Percentiles rank a stretch among this genome's conserved stretches.
Conservation (phyloP, 2,329 filamentous ascomycete species). For the Byssoonygena ceratinophila region DNA sequence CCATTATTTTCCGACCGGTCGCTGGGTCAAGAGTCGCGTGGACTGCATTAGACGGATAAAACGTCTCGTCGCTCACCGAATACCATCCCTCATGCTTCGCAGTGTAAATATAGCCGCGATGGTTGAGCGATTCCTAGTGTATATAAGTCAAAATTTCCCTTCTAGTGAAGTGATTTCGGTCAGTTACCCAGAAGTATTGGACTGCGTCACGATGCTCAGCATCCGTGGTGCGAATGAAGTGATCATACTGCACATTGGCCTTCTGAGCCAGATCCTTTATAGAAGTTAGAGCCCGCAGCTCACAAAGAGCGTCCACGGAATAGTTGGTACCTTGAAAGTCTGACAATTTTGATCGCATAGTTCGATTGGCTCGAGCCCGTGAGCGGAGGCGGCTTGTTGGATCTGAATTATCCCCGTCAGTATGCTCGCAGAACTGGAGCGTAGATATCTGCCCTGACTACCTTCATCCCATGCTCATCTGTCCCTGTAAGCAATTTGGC, state of each 20-base stretch:
- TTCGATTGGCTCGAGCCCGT: conserved; percentile 61
- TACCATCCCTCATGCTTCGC: conserved; percentile 92
- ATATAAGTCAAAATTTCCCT: neutral
- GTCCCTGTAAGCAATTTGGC: conserved; percentile 81
- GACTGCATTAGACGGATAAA: conserved; percentile 70
- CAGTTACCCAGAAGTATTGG: conserved; percentile 67
- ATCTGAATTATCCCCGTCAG: conserved; percentile 40
- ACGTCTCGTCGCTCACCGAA: conserved; percentile 90
- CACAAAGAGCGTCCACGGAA: neutral
- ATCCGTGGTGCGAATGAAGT: conserved; percentile 90
- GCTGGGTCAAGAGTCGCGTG: conserved; percentile 63
- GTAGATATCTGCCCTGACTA: conserved; percentile 19
- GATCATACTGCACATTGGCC: conserved; percentile 63
- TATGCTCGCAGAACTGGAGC: neutral
- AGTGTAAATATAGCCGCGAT: conserved; percentile 69
- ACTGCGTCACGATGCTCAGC: conserved; percentile 71
- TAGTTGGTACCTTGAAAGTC: conserved; percentile 54
- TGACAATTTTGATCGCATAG: conserved; percentile 79
- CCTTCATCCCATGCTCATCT: conserved; percentile 94
- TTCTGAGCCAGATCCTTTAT: conserved; percentile 53
- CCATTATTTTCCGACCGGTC: conserved; percentile 74
- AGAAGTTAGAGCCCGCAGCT: neutral
- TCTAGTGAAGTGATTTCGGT: neutral
- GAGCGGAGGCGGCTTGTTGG: conserved; percentile 67
- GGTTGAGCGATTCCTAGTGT: conserved; percentile 53